Base-by-base conservation (phyloP, 805 yeast genomes). In the Wickerhamomyces hampshirensis region DNA sequence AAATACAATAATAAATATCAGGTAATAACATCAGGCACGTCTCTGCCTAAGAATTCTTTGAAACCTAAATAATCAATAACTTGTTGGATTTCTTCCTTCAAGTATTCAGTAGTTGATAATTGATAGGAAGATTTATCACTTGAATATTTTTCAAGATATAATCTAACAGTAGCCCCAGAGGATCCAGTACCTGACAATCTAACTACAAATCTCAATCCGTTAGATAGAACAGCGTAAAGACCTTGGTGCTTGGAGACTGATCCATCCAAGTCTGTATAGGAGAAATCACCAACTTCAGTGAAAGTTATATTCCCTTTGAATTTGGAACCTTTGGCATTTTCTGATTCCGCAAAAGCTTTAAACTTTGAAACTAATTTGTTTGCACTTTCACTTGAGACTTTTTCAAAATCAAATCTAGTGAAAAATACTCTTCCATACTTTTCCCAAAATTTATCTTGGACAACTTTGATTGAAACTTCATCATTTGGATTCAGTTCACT, bases 101-200 rank as follows among this genome's bases (percentile, higher is more conserved):
- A 71, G 62, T 67, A 91, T 31, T 78, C 80, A 48, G 83, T 83
- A 10, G 88, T 91, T 31, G 68, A 60, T 46, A 60, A 45, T 6
- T 51, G 53, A 53, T 71, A 75, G 28, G 69, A 70, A 14, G 73
- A 44, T 34, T 61, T 52, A 54, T 86, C 93, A 31, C 60, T 50
- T 18, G 84, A 77, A 65, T 84, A 87, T 61, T 80, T 82, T 63
- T 91, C 98, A 56, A 91, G 66, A 65, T 91, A 91, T 49, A 91
- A 70, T 62, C 98, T 77, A 42, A 93, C 88, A 5, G 98, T 91
- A 15, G 98, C 98, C 33, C 98, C 98, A 2, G 95, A 81, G 2
- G 97, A 88, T 12, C 98, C 98, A 3, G 98, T 91, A 38, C 98
- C 98, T 0, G 96, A 87, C 46, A 93, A 71, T 62, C 98, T 81